Percentiles rank a stretch among this genome's conserved stretches.
Evolutionary conservation across 257 asterid species (phyloP).

Genomic region (Primulina huaijiensis): DNA sequence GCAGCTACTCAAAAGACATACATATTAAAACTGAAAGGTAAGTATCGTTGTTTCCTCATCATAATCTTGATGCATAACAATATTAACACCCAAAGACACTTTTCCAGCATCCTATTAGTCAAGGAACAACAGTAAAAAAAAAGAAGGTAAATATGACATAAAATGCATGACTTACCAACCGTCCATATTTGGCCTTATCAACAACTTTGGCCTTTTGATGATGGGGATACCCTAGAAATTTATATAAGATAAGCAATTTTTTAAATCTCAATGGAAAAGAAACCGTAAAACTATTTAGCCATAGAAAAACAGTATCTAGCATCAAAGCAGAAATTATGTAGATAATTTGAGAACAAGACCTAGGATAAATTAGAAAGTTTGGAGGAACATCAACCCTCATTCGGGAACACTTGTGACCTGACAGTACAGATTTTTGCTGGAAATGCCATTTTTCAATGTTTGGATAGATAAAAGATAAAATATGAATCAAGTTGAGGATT

Average conservation of each 20-base stretch:
- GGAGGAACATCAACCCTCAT: not conserved
- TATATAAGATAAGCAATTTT: not conserved
- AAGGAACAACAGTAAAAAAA: not conserved
- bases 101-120: conserved; percentile 11
- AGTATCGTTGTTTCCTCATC: not conserved
- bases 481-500: not conserved
- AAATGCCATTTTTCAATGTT: not conserved
- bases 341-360: too few relatives aligned
- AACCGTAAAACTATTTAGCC: not conserved
- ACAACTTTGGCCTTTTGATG: conserved; percentile 43
- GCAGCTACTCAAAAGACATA: not conserved
- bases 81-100: not conserved
- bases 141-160: not conserved
- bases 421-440: not conserved
- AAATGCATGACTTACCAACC: conserved; percentile 46
- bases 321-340: not conserved
- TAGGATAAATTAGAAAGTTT: too few relatives aligned
- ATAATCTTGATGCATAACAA: not conserved
- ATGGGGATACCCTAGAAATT: conserved; percentile 53
- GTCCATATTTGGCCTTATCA: conserved; percentile 56
- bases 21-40: not conserved
- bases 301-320: not conserved
- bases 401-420: not conserved
- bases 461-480: not conserved
- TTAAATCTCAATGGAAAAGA: not conserved